A percentile compares a stretch with the other conserved stretches of the same genome.
These are phyloP conservation scores for Scedosporium boydii DNA, from an alignment of 2,329 filamentous ascomycete species.

Conservation along the genomic window DNA sequence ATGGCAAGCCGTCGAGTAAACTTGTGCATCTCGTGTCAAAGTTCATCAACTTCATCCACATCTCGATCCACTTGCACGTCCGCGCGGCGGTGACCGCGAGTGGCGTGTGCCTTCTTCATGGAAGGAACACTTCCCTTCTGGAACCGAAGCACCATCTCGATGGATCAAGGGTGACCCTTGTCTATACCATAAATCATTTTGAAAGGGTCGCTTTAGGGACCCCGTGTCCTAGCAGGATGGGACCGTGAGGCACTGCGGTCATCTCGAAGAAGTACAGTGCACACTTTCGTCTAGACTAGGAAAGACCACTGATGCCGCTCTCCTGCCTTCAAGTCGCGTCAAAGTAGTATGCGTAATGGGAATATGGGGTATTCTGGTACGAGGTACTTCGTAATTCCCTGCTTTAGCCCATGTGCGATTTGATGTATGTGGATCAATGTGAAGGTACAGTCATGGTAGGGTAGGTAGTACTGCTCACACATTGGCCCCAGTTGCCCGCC, in stretches of 20 bases:
- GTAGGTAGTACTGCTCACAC: too few species aligned
- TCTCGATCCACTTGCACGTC: neutral
- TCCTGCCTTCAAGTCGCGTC: neutral
- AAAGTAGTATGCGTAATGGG: neutral
- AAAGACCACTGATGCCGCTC: neutral
- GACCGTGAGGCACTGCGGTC: neutral
- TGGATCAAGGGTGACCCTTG: neutral
- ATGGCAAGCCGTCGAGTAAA: neutral
- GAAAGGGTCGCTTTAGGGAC: neutral
- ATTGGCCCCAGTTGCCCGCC: neutral
- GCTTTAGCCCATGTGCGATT: neutral
- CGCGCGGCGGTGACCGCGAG: neutral
- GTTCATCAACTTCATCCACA: neutral
- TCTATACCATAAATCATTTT: neutral
- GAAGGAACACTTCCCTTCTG: slow-evolving; percentile 1
- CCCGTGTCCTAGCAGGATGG: neutral
- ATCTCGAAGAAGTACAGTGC: neutral
- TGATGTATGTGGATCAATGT: neutral
- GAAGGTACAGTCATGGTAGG: neutral
- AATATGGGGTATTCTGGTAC: neutral
- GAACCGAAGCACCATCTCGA: neutral
- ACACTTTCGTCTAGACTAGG: neutral
- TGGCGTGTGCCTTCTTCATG: neutral
- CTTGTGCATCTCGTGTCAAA: neutral
- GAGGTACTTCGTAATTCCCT: neutral